Evolutionary conservation across 306 rosid genomes (phyloP), one percentile per base, ranked within the genome.

Genomic region (Carpinus fangiana): DNA sequence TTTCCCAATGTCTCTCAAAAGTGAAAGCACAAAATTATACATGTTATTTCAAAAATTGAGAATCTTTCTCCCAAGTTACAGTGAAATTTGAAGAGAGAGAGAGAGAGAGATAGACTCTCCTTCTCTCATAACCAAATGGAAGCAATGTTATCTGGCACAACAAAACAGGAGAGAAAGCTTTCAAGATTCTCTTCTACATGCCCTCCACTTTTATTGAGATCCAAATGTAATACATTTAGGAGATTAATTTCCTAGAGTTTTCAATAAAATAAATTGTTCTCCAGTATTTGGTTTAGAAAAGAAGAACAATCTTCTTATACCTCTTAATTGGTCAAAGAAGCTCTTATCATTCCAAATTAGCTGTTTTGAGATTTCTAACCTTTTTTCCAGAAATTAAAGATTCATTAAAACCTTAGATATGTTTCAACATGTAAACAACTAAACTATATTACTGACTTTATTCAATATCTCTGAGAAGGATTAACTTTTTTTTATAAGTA

Each of bases 171-270:
- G 10, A 73, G 20, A 2, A 56, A 38, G 4, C 81, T 53, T 53
- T 38, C 45, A 77, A 36, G 75, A 54, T 77, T 70, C 38, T 31
- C 50, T 20, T 70, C 54, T 45, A 77, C 56, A 41, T 50, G 66
- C 61, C 28, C 16, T 10, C 61, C 61, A 17, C n/a, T n/a, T 17
- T 8, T 0, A 7, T 7, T 6, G 26, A 55, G 21, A 55, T 17
- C 57, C 57, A 53, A 17, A 5, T 53, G 18, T 55, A 18, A 17
- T 8, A 12, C 26, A 17, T 4, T 55, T 55, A 55, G 26, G 21
- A 55, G 59, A 53, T 53, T 53, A 53, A 17, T 53, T 53, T 17
- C 59, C 4, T 12, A 57, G 23, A 57, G 2, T 21, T 61, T 28
- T 61, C 67, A 61, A 61, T 61, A 26, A 61, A 8, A 8, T 13